Base-by-base conservation (phyloP, 495 filamentous ascomycete species). In the Penicillium robsamsonii region DNA sequence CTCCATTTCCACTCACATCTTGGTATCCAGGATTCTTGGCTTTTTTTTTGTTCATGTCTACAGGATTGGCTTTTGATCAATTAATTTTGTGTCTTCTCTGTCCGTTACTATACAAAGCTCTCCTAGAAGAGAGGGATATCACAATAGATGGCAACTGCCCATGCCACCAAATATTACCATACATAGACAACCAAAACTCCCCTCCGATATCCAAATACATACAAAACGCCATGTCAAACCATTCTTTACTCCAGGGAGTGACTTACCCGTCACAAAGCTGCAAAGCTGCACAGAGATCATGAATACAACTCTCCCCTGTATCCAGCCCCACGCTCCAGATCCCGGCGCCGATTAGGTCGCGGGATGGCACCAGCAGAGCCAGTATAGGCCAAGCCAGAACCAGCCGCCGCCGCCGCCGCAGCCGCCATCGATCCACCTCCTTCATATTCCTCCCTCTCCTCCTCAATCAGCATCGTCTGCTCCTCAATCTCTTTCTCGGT, bases 401-500 rank as follows among this genome's bases (percentile, higher is more conserved):
- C 49, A 11, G 53, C 52, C 9, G 22, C 24, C 1, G 54, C 49
- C n/a, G 50, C 60, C 4, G 40, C 46, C 12, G 56, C 54, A 12
- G 48, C 40, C 6, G 53, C 45, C 42, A 58, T 48, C 12, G 57
- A 61, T 0, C 71, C 70, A 33, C 58, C 63, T 9, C 70, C 71
- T 5, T 74, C 71, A 61, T 70, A 59, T 53, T 79, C 78, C 61
- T 80, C 73, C 50, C 61, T 66, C 45, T 68, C 66, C 55, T 85
- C 84, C 30, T 88, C 80, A 64, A 70, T 75, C 62, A 83, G 75
- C 33, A 87, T 81, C 17, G 75, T 77, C 57, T 91, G 85, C 67
- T 92, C 87, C 67, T 84, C 83, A 27, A 95, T 76, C 61, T 88
- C 80, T 55, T 84, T 80, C 67, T 97, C 92, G 1, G 92, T 84